Conservation (phyloP, 2,329 filamentous ascomycete genomes). For the Cladorrhinum sp. region DNA sequence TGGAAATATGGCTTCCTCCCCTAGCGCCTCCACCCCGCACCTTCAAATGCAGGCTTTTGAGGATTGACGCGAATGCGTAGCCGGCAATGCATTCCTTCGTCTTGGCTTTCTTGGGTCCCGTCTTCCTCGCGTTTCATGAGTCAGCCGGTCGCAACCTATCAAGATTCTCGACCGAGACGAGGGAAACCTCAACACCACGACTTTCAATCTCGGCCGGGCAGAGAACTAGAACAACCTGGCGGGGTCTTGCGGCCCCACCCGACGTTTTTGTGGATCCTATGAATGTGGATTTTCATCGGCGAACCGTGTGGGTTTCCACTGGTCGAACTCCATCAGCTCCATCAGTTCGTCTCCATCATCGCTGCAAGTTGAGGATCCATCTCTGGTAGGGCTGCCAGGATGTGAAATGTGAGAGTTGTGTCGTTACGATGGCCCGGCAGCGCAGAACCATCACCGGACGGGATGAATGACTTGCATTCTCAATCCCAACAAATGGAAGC, state of each 20-base stretch:
- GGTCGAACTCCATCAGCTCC: background rate
- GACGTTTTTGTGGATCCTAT: background rate
- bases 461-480: background rate
- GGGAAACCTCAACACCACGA: background rate
- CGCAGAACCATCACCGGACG: background rate
- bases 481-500: background rate
- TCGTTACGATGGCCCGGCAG: background rate
- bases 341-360: background rate
- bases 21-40: background rate
- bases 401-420: background rate
- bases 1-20: background rate
- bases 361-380: background rate
- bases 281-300: background rate
- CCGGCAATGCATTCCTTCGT: background rate
- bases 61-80: slow-evolving; percentile 7
- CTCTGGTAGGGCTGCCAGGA: background rate
- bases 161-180: background rate
- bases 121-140: slow-evolving; percentile 9
- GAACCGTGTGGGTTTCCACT: background rate
- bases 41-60: background rate
- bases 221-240: background rate
- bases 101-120: background rate
- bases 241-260: background rate
- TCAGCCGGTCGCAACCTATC: slow-evolving; percentile 9
- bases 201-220: background rate